phyloP scores from a whole-genome alignment of 495 filamentous ascomycete species.

The Pyrenopolyporus hunteri region DNA sequence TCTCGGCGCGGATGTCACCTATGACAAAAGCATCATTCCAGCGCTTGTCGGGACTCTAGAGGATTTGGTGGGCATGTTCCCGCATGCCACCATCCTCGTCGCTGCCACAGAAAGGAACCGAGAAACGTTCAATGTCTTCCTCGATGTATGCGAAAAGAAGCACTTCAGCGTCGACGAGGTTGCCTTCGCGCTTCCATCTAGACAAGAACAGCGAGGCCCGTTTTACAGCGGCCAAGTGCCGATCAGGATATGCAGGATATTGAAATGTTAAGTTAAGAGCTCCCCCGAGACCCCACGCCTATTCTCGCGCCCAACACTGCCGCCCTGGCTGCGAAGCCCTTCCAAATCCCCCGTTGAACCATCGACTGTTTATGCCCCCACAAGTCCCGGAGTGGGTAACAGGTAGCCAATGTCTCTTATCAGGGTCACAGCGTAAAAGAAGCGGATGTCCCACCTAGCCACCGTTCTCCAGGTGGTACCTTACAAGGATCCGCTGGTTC shows the following conservation, averaged over 20 bases:
- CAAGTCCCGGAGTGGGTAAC: too few relatives aligned
- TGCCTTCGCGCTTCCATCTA: slow-evolving; percentile 42
- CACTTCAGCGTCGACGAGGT: slow-evolving; percentile 45
- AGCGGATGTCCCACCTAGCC: too few relatives aligned
- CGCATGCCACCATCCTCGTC: slow-evolving; percentile 48
- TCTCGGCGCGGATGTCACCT: slow-evolving; percentile 60
- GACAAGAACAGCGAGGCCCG: slow-evolving; percentile 52
- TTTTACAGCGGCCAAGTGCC: slow-evolving; percentile 54
- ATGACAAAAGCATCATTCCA: slow-evolving; percentile 53
- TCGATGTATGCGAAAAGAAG: slow-evolving; percentile 43
- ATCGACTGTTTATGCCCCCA: too few relatives aligned
- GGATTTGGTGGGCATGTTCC: slow-evolving; percentile 48
- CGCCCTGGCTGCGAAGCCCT: too few relatives aligned
- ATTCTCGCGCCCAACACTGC: too few relatives aligned
- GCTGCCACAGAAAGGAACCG: slow-evolving; percentile 56
- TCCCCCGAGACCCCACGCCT: not conserved
- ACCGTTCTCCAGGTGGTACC: too few relatives aligned
- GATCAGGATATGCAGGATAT: slow-evolving; percentile 51
- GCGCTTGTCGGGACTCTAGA: slow-evolving; percentile 53
- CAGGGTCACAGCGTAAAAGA: too few relatives aligned
- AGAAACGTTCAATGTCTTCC: slow-evolving; percentile 52
- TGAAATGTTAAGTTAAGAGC: slow-evolving; percentile 6
- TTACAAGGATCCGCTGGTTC: too few relatives aligned
- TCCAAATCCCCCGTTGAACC: too few relatives aligned
- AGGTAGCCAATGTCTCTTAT: too few relatives aligned